phyloP scores from a whole-genome alignment of 306 rosid genomes.

The Inga oerstediana region DNA sequence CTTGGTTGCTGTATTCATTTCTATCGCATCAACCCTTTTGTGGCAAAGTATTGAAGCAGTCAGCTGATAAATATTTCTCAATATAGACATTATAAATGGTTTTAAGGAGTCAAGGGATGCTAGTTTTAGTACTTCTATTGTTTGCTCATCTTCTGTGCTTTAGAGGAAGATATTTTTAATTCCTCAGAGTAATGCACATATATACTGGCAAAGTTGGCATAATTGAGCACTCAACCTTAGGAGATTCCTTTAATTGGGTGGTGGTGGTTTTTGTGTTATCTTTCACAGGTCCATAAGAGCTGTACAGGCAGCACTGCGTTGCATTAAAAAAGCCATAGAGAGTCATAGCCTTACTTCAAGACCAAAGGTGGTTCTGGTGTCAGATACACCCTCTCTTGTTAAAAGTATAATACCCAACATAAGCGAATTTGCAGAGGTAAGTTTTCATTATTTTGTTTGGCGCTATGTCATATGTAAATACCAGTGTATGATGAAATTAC shows the following conservation, averaged over 20 bases:
- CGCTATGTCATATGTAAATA: slow-evolving; percentile 9
- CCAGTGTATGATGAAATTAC: not conserved
- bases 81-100: not conserved
- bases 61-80: not conserved
- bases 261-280: slow-evolving; percentile 31
- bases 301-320: slow-evolving; percentile 72
- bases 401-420: slow-evolving; percentile 58
- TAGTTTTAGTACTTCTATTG: not conserved
- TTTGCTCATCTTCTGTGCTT: not conserved
- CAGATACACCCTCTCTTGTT: slow-evolving; percentile 83
- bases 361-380: slow-evolving; percentile 82
- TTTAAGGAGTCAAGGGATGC: not conserved
- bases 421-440: slow-evolving; percentile 86
- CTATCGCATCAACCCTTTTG: not conserved
- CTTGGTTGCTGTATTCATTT: not conserved
- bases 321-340: slow-evolving; percentile 59
- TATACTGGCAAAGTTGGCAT: not conserved
- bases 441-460: slow-evolving; percentile 24
- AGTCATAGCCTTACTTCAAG: slow-evolving; percentile 45
- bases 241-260: slow-evolving; percentile 24
- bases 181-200: slow-evolving; percentile 10
- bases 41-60: not conserved
- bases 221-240: not conserved
- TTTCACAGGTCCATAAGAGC: slow-evolving; percentile 79
- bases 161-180: not conserved